A percentile compares a stretch with the other conserved stretches of the same genome.
Conservation (phyloP, 441 rosid species). For the Geranium incanum region DNA sequence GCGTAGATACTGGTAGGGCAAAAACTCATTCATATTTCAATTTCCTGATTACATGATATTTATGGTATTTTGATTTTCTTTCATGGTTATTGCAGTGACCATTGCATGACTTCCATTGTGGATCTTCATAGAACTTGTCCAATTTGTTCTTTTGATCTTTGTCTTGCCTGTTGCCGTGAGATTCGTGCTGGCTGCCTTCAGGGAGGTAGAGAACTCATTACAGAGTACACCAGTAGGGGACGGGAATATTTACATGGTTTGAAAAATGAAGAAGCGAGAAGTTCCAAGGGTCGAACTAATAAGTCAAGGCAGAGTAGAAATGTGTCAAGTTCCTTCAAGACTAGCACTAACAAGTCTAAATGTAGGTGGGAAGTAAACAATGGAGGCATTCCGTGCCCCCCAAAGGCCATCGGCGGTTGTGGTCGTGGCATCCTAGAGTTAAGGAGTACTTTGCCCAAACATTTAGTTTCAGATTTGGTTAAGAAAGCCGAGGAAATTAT, state of each 20-base stretch:
- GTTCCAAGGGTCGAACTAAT: background rate
- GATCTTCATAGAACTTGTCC: constrained; percentile 72
- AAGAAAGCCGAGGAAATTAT: constrained; percentile 40
- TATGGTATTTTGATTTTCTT: background rate
- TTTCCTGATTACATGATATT: background rate
- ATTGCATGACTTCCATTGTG: constrained; percentile 62
- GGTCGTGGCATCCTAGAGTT: constrained; percentile 42
- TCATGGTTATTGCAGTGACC: constrained; percentile 40
- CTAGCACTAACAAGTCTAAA: constrained; percentile 10
- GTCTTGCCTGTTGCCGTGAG: constrained; percentile 76
- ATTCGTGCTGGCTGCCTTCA: constrained; percentile 51
- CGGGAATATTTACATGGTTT: constrained; percentile 50
- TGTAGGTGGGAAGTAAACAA: constrained; percentile 52
- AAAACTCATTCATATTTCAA: constrained; percentile 14
- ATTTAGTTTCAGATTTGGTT: constrained; percentile 44
- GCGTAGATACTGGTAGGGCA: constrained; percentile 45
- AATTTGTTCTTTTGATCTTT: constrained; percentile 56
- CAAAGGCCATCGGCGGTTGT: constrained; percentile 35
- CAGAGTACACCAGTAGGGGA: constrained; percentile 35
- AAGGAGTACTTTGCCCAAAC: constrained; percentile 35
- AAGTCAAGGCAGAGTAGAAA: constrained; percentile 7
- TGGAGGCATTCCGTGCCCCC: constrained; percentile 50
- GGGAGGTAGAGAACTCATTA: constrained; percentile 32
- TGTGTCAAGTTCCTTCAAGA: constrained; percentile 13
- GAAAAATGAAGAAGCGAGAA: background rate